Base-by-base conservation (phyloP, 2,329 filamentous ascomycete genomes). In the Monosporascus sp. region DNA sequence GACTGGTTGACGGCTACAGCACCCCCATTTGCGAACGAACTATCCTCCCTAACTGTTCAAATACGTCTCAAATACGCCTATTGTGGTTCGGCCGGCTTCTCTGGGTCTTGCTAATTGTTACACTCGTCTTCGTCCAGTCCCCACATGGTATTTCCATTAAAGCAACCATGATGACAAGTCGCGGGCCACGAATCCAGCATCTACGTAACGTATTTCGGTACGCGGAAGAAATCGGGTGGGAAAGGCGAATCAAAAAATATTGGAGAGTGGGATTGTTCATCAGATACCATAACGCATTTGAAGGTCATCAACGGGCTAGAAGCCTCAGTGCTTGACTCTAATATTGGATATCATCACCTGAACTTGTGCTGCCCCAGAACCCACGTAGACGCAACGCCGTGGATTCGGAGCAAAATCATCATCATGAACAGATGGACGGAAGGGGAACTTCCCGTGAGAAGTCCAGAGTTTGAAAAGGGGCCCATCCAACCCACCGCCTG, bases 311-410 rank as follows among this genome's bases (percentile, higher is more conserved):
- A 69, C 62, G 69, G 64, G 67, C 71, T 69, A 66, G 64, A 71
- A 61, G 66, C 82, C 84, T 96, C 90, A 89, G 92, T 90, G 91
- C 91, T 97, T 97, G 91, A 97, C 91, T 97, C 92, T 96, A 92
- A 92, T 78, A 80, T 84, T 87, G 81, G 79, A 86, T 84, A 84
- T 96, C 91, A 96, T 97, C 92, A 96, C 81, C 65, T 87, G 75
- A 82, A 81, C 82, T 88, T 83, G 20, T 26, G 11, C 5, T 17
- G 14, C 20, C 37, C 40, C 38, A 22, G 24, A 44, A 48, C 41
- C 45, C 50, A 45, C 22, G 19, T 19, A 37, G 31, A 34, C 9
- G 11, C 11, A 5, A 34, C 31, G 9, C 11, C 14, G 27, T 31
- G 31, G 3, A 34, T 34, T 34, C 14, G 31, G 31, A 34, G 31